Percentiles rank a stretch among this genome's conserved stretches.
Conservation (phyloP, 768 basidiomycete genomes). For the Nevesoporus exiguus region DNA sequence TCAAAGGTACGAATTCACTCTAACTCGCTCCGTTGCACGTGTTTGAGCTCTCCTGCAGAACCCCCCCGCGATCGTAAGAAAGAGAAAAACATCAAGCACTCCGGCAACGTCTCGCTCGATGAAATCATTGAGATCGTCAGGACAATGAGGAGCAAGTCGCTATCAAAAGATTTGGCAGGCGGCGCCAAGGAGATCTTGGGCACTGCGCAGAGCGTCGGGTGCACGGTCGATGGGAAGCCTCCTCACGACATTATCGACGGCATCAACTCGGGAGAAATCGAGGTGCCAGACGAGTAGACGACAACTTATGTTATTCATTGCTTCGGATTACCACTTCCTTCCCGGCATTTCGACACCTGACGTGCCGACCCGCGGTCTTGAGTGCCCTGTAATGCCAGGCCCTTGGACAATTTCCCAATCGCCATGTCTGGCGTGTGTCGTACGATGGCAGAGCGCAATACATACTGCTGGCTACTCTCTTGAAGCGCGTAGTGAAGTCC, state of each 20-base stretch:
- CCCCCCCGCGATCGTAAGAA: slow-evolving; percentile 99
- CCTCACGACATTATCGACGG: slow-evolving; percentile 91
- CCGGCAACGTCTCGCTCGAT: slow-evolving; percentile 88
- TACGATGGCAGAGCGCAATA: not conserved
- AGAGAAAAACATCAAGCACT: slow-evolving; percentile 99
- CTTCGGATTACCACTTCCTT: slow-evolving; percentile 12
- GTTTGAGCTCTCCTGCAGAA: slow-evolving; percentile 48
- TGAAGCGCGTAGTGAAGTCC: not conserved
- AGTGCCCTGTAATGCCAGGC: not conserved
- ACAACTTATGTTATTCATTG: slow-evolving; percentile 19
- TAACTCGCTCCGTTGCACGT: not conserved
- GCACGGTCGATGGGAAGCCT: slow-evolving; percentile 91
- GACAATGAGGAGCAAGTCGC: slow-evolving; percentile 91
- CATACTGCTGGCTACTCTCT: not conserved
- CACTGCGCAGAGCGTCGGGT: slow-evolving; percentile 94
- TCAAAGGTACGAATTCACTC: slow-evolving; percentile 75
- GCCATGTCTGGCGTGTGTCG: not conserved
- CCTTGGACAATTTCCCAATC: not conserved
- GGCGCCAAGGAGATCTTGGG: slow-evolving; percentile 97
- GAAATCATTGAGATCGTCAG: slow-evolving; percentile 95
- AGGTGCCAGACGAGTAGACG: slow-evolving; percentile 79
- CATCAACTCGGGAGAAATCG: slow-evolving; percentile 80
- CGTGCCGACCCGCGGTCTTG: not conserved
- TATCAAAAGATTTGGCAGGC: slow-evolving; percentile 87
- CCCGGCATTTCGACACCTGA: slow-evolving; percentile 10